Evolutionary conservation across 495 filamentous ascomycete species (phyloP), one percentile per base, ranked within the genome.

Genomic region (Letharia lupina): DNA sequence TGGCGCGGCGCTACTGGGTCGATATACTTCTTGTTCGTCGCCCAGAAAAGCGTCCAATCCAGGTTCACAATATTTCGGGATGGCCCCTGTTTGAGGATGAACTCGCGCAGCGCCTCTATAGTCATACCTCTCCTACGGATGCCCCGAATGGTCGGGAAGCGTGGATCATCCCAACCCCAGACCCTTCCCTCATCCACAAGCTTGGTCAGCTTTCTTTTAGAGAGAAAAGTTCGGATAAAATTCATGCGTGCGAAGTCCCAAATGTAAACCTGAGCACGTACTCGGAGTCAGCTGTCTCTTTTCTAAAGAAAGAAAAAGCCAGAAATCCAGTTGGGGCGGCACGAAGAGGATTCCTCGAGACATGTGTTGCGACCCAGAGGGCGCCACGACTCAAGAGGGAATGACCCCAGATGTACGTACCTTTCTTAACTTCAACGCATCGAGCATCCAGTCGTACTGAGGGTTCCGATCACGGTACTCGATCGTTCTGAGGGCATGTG

Each of bases 241-340:
- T 96, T 97, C 83, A 98, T 91, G 71, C 94, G 88, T 48, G 93
- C 86, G 78, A 98, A 98, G 76, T 97, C 93, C 94, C 94, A 98
- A 77, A 98, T 89, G 76, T 97, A 86, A 37, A 57, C 54, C 54
- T 57, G 33, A 37, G 13, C 54, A 37, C 0, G 18, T 3, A 35
- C 2, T 20, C 33, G 35, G 16, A 57, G 33, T 57, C 33, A 57
- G 54, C 33, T 4, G 20, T 57, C 33, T 57, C 6, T 4, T 37
- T 37, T 7, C 31, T 20, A 2, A 12, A 37, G 15, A 20, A 20
- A 31, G 13, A 16, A 1, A 57, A 37, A 20, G 33, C 33, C 10
- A 4, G 18, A 8, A 37, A 57, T 7, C 7, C 20, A 7, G 1
- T 57, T 11, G 2, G 31, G 31, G 2, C 2, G 39, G 4, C 54